Evolutionary conservation across 495 filamentous ascomycete species (phyloP).

Genomic region (Rhypophila decipiens): DNA sequence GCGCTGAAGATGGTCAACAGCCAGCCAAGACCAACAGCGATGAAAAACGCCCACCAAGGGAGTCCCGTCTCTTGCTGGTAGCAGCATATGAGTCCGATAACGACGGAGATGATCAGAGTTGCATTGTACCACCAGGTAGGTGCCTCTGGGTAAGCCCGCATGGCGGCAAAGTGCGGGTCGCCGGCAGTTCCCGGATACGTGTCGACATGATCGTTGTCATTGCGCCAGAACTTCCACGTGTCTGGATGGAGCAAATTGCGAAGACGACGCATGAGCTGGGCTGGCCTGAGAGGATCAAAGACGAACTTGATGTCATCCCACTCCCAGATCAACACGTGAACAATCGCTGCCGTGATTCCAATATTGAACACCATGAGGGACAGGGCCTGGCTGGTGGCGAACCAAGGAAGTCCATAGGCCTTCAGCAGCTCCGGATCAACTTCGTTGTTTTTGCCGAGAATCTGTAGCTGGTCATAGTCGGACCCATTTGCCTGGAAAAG

Average conservation of each 20-base stretch:
- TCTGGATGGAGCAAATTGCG: neutral
- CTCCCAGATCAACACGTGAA: slow-evolving; percentile 34
- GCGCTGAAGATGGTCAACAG: slow-evolving; percentile 28
- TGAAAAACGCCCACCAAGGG: slow-evolving; percentile 49
- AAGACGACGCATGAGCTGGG: slow-evolving; percentile 1
- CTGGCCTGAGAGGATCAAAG: slow-evolving; percentile 12
- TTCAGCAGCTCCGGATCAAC: slow-evolving; percentile 27
- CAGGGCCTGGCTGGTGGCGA: slow-evolving; percentile 35
- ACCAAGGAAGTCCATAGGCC: slow-evolving; percentile 30
- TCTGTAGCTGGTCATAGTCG: slow-evolving; percentile 42
- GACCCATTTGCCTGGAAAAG: slow-evolving; percentile 44
- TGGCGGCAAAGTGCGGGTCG: slow-evolving; percentile 44
- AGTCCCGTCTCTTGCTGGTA: slow-evolving; percentile 43
- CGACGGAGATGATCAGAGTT: slow-evolving; percentile 37
- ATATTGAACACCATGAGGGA: slow-evolving; percentile 33
- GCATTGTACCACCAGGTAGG: slow-evolving; percentile 48
- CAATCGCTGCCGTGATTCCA: slow-evolving; percentile 34
- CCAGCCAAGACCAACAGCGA: slow-evolving; percentile 28
- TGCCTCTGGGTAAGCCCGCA: slow-evolving; percentile 40
- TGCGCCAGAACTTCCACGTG: slow-evolving; percentile 7
- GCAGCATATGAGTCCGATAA: slow-evolving; percentile 41
- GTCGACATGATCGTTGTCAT: neutral
- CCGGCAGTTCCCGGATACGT: slow-evolving; percentile 8
- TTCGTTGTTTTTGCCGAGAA: slow-evolving; percentile 28
- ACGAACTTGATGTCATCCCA: slow-evolving; percentile 20